Evolutionary conservation across 495 filamentous ascomycete genomes (phyloP).

Genomic region (Penicillium goetzii): DNA sequence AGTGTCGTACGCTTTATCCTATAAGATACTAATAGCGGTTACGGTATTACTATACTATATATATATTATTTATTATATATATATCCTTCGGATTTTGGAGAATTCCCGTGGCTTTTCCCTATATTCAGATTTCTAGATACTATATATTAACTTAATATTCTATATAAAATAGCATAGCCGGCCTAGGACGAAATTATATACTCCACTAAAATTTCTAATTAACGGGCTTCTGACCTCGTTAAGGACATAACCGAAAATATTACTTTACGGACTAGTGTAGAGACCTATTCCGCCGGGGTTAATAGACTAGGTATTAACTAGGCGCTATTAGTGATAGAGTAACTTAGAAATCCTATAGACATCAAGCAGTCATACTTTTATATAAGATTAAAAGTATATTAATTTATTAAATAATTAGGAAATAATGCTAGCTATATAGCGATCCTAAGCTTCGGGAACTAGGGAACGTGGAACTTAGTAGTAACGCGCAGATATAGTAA

Average conservation of each 20-base stretch:
- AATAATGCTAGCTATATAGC: neutral
- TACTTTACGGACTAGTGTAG: neutral
- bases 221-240: no score
- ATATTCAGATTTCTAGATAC: no score
- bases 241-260: neutral
- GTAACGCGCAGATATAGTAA: neutral
- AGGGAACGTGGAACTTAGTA: neutral
- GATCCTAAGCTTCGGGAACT: neutral
- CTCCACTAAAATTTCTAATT: no score
- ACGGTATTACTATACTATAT: neutral
- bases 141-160: no score
- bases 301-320: neutral
- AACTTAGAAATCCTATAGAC: no score
- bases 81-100: neutral
- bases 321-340: slow-evolving; percentile 1
- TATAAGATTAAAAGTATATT: no score
- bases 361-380: no score
- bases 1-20: no score
- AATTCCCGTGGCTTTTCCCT: neutral
- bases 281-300: neutral
- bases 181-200: no score
- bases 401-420: no score
- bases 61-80: neutral
- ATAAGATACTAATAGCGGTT: no score
- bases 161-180: no score